Evolutionary conservation across 768 basidiomycete genomes (phyloP), one percentile per base, ranked within the genome.

Genomic region (Suillus hirtellus): DNA sequence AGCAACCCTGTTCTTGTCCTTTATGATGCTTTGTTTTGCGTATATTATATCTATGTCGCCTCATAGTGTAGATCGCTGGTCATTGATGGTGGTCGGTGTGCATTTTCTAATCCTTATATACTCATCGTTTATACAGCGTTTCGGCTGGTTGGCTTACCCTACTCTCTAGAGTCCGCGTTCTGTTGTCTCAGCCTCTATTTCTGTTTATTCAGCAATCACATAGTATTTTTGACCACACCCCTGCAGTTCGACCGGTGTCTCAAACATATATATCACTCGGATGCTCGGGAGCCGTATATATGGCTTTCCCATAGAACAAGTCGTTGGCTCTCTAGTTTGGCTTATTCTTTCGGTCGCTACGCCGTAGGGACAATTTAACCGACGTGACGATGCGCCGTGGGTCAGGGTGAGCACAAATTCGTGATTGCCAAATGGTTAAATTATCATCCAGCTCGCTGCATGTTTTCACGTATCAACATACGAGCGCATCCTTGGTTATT

Each of bases 81-180:
- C 46, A 47, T 21, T 64, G 64, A 58, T 68, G 60, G 31, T 65
- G 71, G 65, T 65, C 63, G 50, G 62, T 60, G 64, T 62, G 31
- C 64, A 63, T 60, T 73, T 64, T 69, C 71, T 76, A 76, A 76
- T 74, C 74, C 69, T 27, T 76, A 56, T 73, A 76, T 76, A 73
- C 66, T 73, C 69, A 43, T 75, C 65, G 69, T 74, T 73, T 73
- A 75, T 76, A 72, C 66, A 63, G 55, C 17, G 55, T 56, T 56
- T n/a, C 15, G n/a, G 21, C 55, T 56, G 37, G 55, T 24, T 38
- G 55, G 21, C 37, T 56, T 55, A 53, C 55, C 37, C 55, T 56
- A 53, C 17, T 53, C 52, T 3, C 21, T 56, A 24, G 54, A 56
- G 37, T 37, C n/a, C 31, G 53, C 37, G 35, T 56, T 9, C 9